Percentiles rank a stretch among this genome's conserved stretches.
phyloP scores from a whole-genome alignment of 345 rosid genomes.

The Ricinus communis region DNA sequence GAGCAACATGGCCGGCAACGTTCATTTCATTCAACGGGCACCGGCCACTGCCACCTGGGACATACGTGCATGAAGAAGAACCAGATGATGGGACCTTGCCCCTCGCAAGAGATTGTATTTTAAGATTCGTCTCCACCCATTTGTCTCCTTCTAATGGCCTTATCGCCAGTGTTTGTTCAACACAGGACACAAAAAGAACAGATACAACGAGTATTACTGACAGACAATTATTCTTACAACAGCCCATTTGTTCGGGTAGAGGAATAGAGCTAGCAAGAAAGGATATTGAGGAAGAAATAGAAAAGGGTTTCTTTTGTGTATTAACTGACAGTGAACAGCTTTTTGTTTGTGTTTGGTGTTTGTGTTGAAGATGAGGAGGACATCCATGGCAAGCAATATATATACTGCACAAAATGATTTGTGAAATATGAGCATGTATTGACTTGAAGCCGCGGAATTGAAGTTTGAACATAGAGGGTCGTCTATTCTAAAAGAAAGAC shows the following conservation, averaged over 20 bases:
- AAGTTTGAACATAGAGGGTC: slow-evolving; percentile 12
- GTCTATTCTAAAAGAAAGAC: slow-evolving; percentile 2
- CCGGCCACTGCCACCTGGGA: slow-evolving; percentile 35
- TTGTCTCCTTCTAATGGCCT: slow-evolving; percentile 32
- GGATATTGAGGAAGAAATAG: neutral
- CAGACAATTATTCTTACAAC: neutral
- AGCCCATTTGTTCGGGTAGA: slow-evolving; percentile 9
- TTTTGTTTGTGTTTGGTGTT: too few species aligned
- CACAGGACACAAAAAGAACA: slow-evolving; percentile 5
- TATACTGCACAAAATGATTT: too few species aligned
- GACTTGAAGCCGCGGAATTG: slow-evolving; percentile 23
- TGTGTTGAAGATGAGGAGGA: neutral
- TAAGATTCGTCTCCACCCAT: neutral
- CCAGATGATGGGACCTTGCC: slow-evolving; percentile 37
- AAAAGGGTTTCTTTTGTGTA: neutral
- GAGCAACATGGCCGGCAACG: slow-evolving; percentile 15
- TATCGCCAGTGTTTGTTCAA: slow-evolving; percentile 16
- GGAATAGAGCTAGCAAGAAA: neutral
- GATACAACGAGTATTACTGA: neutral
- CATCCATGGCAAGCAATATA: neutral
- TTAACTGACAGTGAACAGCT: neutral
- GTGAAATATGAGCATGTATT: neutral
- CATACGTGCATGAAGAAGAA: slow-evolving; percentile 36
- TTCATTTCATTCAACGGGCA: slow-evolving; percentile 35
- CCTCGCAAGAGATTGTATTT: slow-evolving; percentile 36